Evolutionary conservation across 192 early-diverging fungal genomes (phyloP).

Genomic region (Irineochytrium annulatum): DNA sequence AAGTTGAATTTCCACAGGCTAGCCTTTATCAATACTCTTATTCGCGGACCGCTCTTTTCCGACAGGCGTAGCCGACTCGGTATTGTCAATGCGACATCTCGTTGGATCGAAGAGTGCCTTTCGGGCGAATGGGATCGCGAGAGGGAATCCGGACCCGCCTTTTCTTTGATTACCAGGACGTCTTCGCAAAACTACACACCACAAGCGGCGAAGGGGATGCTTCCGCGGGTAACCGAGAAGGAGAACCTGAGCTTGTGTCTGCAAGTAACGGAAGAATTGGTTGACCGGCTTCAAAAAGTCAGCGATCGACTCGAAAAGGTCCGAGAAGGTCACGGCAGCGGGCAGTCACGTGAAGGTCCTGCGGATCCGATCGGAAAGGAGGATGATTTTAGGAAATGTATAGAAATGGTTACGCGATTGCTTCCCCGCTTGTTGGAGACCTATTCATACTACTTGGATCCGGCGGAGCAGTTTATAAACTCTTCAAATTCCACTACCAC

Average conservation of each 20-base stretch:
- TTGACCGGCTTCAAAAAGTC: slow-evolving; percentile 34
- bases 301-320: slow-evolving; percentile 12
- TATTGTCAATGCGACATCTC: slow-evolving; percentile 24
- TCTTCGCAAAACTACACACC: no score
- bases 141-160: no score
- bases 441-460: background rate
- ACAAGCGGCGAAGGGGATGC: no score
- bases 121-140: slow-evolving; percentile 12
- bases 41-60: slow-evolving; percentile 34
- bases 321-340: no score
- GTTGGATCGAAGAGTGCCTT: slow-evolving; percentile 39
- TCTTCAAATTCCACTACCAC: no score
- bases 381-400: background rate
- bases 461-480: no score
- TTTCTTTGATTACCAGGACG: background rate
- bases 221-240: slow-evolving; percentile 9
- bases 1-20: slow-evolving; percentile 34
- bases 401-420: background rate
- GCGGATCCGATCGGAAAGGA: background rate
- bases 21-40: slow-evolving; percentile 31
- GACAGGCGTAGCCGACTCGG: slow-evolving; percentile 24
- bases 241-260: slow-evolving; percentile 34
- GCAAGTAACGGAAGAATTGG: slow-evolving; percentile 33
- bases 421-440: background rate
- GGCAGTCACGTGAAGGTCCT: no score